phyloP scores from a whole-genome alignment of 2,329 filamentous ascomycete species.

The Penicillium rolfsii region DNA sequence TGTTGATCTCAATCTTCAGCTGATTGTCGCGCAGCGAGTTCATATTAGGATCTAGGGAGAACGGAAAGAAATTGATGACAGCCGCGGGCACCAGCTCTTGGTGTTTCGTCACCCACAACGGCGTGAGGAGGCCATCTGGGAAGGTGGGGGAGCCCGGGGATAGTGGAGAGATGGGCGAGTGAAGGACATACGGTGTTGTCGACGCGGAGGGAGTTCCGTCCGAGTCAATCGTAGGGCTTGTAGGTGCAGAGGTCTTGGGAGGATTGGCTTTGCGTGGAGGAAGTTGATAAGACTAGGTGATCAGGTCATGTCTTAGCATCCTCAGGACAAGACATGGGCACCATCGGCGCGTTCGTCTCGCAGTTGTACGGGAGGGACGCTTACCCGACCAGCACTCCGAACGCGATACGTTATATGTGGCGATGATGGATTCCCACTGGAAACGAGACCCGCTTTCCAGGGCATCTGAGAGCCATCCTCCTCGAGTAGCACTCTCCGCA shows the following conservation, averaged over 20 bases:
- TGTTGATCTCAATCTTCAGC: slow-evolving; percentile 83
- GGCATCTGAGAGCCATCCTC: slow-evolving; percentile 66
- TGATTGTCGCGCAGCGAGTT: slow-evolving; percentile 82
- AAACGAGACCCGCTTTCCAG: slow-evolving; percentile 65
- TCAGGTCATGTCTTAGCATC: slow-evolving; percentile 22
- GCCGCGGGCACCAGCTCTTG: slow-evolving; percentile 80
- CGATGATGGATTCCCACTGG: slow-evolving; percentile 51
- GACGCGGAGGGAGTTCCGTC: slow-evolving; percentile 38
- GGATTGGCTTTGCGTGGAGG: slow-evolving; percentile 66
- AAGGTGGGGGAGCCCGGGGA: slow-evolving; percentile 81
- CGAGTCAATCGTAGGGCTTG: slow-evolving; percentile 56
- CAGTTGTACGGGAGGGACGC: slow-evolving; percentile 40
- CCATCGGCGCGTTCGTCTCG: not conserved
- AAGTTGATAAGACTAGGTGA: slow-evolving; percentile 54
- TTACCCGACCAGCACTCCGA: slow-evolving; percentile 77
- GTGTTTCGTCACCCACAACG: slow-evolving; percentile 85
- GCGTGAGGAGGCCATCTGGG: slow-evolving; percentile 84
- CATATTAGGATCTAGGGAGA: slow-evolving; percentile 72
- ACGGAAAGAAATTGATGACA: slow-evolving; percentile 77
- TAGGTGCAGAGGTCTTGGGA: slow-evolving; percentile 54
- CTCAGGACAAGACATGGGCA: not conserved
- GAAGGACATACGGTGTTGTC: slow-evolving; percentile 62
- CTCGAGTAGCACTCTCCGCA: slow-evolving; percentile 68
- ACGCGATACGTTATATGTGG: slow-evolving; percentile 64
- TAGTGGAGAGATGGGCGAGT: slow-evolving; percentile 89